Evolutionary conservation across 2,329 filamentous ascomycete species (phyloP).

Genomic region (Aspergillus jensenii): DNA sequence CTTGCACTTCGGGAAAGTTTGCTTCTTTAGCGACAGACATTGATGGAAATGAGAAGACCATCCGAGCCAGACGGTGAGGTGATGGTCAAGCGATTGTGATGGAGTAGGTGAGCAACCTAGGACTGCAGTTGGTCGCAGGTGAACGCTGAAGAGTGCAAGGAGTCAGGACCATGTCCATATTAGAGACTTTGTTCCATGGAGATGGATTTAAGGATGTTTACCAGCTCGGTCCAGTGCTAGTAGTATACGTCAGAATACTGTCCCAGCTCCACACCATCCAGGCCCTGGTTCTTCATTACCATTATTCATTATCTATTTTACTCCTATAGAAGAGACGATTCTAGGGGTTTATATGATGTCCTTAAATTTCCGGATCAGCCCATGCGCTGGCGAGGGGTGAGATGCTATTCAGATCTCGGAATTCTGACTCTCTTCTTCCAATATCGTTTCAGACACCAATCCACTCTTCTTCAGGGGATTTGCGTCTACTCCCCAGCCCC

Average conservation of each 20-base stretch:
- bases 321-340: background rate
- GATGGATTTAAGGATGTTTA: background rate
- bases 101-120: background rate
- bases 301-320: background rate
- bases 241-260: background rate
- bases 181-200: background rate
- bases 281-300: background rate
- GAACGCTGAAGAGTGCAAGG: background rate
- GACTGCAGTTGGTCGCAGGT: background rate
- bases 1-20: background rate
- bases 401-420: constrained; percentile 10
- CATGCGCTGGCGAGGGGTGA: background rate
- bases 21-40: background rate
- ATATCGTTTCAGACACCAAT: constrained; percentile 26
- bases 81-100: background rate
- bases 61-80: background rate
- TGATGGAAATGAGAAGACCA: background rate
- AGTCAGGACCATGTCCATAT: background rate
- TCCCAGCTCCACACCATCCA: background rate
- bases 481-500: background rate
- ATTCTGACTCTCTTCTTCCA: constrained; percentile 30
- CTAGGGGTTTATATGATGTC: background rate
- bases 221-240: background rate
- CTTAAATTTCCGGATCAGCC: background rate
- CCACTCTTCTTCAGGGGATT: constrained; percentile 2